phyloP scores from a whole-genome alignment of 768 basidiomycete species.

The Kwoniella dejecticola region DNA sequence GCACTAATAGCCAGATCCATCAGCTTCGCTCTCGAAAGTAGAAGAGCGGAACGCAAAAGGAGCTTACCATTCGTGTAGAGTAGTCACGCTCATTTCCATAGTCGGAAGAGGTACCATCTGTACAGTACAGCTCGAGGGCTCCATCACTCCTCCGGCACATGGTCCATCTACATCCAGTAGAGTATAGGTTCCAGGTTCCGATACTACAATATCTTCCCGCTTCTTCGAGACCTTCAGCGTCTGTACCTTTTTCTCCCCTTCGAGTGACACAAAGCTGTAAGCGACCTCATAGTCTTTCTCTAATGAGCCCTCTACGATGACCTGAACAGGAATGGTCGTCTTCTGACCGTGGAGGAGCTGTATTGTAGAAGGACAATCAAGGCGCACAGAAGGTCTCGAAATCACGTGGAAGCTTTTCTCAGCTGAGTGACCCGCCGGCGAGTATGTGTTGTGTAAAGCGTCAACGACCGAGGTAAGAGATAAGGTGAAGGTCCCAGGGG shows the following conservation, averaged over 20 bases:
- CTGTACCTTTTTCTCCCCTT: conserved; percentile 67
- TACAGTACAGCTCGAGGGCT: conserved; percentile 77
- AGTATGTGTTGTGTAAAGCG: conserved; percentile 74
- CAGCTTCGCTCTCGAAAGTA: neutral
- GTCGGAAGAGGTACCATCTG: conserved; percentile 65
- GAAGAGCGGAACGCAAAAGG: neutral
- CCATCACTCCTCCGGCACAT: conserved; percentile 80
- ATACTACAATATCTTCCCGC: conserved; percentile 48
- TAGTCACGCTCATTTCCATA: conserved; percentile 84
- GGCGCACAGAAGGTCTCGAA: conserved; percentile 69
- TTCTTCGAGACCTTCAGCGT: conserved; percentile 61
- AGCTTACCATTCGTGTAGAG: conserved; percentile 82
- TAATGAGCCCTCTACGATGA: conserved; percentile 64
- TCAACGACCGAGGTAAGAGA: conserved; percentile 73
- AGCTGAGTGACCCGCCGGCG: conserved; percentile 36
- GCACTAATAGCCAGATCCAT: conserved; percentile 39
- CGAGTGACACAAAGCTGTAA: conserved; percentile 65
- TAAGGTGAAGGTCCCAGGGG: conserved; percentile 62
- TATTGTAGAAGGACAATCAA: conserved; percentile 65
- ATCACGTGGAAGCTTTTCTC: conserved; percentile 69
- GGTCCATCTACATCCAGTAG: conserved; percentile 70
- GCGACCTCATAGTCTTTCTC: conserved; percentile 58
- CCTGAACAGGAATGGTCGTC: conserved; percentile 62
- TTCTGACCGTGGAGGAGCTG: conserved; percentile 70
- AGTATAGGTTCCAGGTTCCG: conserved; percentile 74